phyloP scores from a whole-genome alignment of 108 stramenopile species.

The Stephanodiscus minutulus region DNA sequence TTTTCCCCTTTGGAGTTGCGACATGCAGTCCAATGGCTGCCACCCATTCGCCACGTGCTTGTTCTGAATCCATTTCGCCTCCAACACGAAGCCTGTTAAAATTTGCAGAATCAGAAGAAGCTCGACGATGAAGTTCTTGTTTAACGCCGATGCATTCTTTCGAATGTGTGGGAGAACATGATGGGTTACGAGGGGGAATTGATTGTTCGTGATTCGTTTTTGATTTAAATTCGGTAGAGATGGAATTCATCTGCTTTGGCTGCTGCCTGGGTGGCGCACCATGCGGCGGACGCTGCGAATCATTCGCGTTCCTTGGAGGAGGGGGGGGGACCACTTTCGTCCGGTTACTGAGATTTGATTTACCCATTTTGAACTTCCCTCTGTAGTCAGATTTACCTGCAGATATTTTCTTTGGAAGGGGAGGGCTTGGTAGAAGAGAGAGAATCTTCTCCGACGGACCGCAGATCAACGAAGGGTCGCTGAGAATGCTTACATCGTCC shows the following conservation, averaged over 20 bases:
- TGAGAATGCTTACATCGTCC: constrained; percentile 37
- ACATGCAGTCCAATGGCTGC: too few species aligned
- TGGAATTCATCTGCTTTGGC: constrained; percentile 7
- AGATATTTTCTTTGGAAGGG: background rate
- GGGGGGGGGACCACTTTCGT: background rate
- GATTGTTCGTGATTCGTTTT: background rate
- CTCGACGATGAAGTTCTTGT: too few species aligned
- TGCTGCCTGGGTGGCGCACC: background rate
- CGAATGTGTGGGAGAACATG: background rate
- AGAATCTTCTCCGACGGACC: too few species aligned
- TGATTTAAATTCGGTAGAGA: background rate
- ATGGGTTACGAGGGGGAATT: background rate
- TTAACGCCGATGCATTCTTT: background rate
- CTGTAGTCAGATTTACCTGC: background rate
- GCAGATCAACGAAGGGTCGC: background rate
- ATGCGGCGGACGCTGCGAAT: background rate
- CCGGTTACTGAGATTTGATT: background rate
- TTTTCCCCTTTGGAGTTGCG: too few species aligned
- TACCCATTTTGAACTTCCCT: background rate
- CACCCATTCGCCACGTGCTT: too few species aligned
- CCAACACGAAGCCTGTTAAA: too few species aligned
- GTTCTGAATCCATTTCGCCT: too few species aligned
- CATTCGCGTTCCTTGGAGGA: background rate
- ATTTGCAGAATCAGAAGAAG: too few species aligned
- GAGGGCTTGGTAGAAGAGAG: background rate